Evolutionary conservation across 495 filamentous ascomycete genomes (phyloP), one percentile per base, ranked within the genome.

Genomic region (Opeltia flavorubescens): DNA sequence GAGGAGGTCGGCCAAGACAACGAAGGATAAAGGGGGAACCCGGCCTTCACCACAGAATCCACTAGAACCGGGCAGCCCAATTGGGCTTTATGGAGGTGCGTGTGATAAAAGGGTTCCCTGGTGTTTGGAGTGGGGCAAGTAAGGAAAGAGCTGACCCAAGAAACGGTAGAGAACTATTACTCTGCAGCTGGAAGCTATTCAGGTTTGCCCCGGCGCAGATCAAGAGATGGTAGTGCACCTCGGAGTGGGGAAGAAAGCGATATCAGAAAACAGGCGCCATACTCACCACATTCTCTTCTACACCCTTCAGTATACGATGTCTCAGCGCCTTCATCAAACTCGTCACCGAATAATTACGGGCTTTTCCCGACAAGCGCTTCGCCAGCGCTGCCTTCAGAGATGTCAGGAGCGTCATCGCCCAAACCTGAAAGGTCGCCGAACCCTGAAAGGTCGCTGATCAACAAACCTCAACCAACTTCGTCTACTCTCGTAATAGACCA

Each of bases 381-480:
- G 9, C 23, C 30, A 34, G 39, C n/a, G 12, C 13, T 49, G 24
- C 21, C 31, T 15, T 28, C 18, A 18, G 5, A 40, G 26, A 15
- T 28, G 9, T 40, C 30, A 13, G 18, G 29, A 26, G 27, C 25
- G 27, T 26, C 40, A 29, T 29, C 36, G 18, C 18, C 15, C 9
- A 38, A 18, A 29, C 24, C 38, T 21, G 38, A 41, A 21, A 28
- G 45, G 13, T 28, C 48, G 12, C 48, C 33, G 4, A 31, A 30
- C 17, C 13, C 43, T 7, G 48, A 50, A 12, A 29, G 30, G 20
- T 28, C 33, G 4, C 31, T 13, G n/a, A 50, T 50, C 18, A 50
- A 50, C 30, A 24, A 18, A 2, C 28, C 24, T 17, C 24, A 21
- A 2, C 17, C 6, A 1, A 17, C 21, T 7, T 7, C 5, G 7